Percentiles rank a stretch among this genome's conserved stretches.
Conservation (phyloP, 306 rosid species). For the Vicia faba region DNA sequence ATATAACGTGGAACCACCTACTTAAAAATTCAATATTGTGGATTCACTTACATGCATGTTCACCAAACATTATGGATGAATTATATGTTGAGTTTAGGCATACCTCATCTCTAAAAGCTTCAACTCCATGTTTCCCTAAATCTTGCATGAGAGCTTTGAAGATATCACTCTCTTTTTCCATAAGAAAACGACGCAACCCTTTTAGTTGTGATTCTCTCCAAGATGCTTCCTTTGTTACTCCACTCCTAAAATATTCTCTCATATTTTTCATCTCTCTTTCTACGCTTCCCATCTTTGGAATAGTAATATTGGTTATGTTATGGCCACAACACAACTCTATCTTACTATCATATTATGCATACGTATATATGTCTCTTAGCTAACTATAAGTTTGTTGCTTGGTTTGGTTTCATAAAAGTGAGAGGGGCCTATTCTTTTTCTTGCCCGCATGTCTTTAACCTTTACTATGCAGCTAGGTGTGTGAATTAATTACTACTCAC, state of each 20-base stretch:
- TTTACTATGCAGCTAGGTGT: not conserved
- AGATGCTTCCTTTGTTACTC: slow-evolving; percentile 54
- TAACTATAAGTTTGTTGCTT: not conserved
- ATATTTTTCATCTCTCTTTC: slow-evolving; percentile 44
- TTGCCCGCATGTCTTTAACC: not conserved
- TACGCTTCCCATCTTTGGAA: slow-evolving; percentile 15
- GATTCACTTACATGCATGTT: no score
- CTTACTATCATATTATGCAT: not conserved
- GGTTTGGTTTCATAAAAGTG: slow-evolving; percentile 8
- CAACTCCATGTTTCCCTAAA: slow-evolving; percentile 66
- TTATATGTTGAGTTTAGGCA: not conserved
- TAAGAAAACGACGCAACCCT: slow-evolving; percentile 49
- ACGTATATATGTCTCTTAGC: not conserved
- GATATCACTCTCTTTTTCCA: slow-evolving; percentile 53
- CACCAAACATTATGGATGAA: no score
- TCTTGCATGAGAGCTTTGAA: slow-evolving; percentile 61
- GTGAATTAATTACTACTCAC: not conserved
- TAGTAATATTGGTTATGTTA: not conserved
- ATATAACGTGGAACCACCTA: no score
- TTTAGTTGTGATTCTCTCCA: slow-evolving; percentile 74
- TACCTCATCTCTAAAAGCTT: slow-evolving; percentile 90
- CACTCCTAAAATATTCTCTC: slow-evolving; percentile 55
- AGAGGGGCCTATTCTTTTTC: not conserved
- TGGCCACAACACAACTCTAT: not conserved
- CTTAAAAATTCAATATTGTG: no score